phyloP scores from a whole-genome alignment of 139 green algal genomes.

The Astrephomene gubernaculifera region DNA sequence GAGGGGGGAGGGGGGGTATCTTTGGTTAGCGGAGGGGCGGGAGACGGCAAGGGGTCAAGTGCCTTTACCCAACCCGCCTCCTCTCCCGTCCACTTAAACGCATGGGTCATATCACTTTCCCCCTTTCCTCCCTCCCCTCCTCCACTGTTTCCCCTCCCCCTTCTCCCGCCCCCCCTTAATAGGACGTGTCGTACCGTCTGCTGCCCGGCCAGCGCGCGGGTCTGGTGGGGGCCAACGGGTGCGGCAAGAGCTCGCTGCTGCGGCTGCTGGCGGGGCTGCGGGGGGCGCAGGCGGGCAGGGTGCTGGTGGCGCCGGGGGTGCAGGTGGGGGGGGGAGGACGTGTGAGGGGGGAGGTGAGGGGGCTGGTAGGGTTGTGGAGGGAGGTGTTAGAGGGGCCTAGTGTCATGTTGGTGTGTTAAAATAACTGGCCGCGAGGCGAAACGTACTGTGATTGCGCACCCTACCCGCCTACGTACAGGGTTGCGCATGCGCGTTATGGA shows the following conservation, averaged over 20 bases:
- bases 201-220: conserved; percentile 68
- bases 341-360: background rate
- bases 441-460: no score
- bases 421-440: no score
- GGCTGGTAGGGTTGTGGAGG: background rate
- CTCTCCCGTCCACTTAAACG: no score
- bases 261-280: conserved; percentile 46
- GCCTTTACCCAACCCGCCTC: no score
- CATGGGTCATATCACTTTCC: no score
- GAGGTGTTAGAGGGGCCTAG: no score
- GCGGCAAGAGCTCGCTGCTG: conserved; percentile 77
- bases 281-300: conserved; percentile 11
- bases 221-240: conserved; percentile 76
- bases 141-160: background rate
- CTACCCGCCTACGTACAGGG: no score
- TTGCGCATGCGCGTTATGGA: no score
- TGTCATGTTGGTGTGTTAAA: no score
- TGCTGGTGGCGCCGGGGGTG: background rate
- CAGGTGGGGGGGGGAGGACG: background rate
- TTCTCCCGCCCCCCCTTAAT: background rate
- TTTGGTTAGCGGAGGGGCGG: no score
- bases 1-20: background rate
- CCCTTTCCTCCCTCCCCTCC: background rate
- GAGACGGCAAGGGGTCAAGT: no score
- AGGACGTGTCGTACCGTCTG: conserved; percentile 63